Base-by-base conservation (phyloP, 805 yeast species). In the Cyberlindnera nakhonratchasimensis region DNA sequence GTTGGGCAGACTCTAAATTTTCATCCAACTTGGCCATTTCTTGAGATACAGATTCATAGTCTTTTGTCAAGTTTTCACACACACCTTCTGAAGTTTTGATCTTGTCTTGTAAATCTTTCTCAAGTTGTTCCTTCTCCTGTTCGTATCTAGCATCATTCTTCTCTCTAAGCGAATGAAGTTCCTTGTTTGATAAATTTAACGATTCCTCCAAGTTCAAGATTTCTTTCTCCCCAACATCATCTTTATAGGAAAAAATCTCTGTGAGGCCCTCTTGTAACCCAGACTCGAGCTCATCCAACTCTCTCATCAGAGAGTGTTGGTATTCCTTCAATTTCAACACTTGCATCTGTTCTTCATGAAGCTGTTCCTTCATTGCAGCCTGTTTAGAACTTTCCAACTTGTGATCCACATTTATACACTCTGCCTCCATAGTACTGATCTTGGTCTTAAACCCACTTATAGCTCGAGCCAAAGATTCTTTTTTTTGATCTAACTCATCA, bases 231-330 rank as follows among this genome's bases (percentile, higher is more conserved):
- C 46, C 42, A 3, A 42, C 39, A 4, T 42, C 38, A 39, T 49
- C 54, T 12, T 41, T 42, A 21, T 34, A 48, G 34, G 48, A 59
- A 17, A 39, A 37, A 0, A 68, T 66, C 4, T 50, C 43, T 14
- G 58, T 51, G 5, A 71, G 47, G 39, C 66, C 69, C 19, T 61
- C 26, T 16, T 48, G 45, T 22, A 46, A 25, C 29, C 29, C 21
- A 8, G 23, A 48, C n/a, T 61, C 56, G 28, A 69, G 47, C 37
- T 69, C 67, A 46, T 61, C 64, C 46, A 66, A 30, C 62, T 63
- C 37, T 53, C 57, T 28, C 48, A 53, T 14, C 59, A 52, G 25
- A 52, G 50, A 17, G 29, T 61, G 58, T 20, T 58, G 51, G 31
- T 55, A 53, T 28, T 69, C 69, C 38, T 61, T 54, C 3, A 70